Conservation (phyloP, 2,329 filamentous ascomycete species). For the Orbilia blumenaviensis region DNA sequence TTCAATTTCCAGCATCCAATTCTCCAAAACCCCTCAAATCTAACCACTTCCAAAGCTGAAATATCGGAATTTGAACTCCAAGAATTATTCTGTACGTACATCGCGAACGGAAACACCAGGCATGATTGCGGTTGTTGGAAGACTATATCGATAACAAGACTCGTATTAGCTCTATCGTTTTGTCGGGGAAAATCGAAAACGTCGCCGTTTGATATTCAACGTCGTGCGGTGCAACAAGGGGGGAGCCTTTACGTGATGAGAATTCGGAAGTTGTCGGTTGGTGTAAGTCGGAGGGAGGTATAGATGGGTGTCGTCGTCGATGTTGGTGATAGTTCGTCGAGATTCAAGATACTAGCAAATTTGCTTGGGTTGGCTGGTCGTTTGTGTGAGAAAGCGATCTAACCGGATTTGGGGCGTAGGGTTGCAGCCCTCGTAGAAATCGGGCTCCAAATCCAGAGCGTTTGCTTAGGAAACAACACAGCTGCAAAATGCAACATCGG, state of each 20-base stretch:
- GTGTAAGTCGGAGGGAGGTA: constrained; percentile 29
- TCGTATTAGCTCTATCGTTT: constrained; percentile 35
- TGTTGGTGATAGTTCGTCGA: constrained; percentile 48
- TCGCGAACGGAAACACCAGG: constrained; percentile 59
- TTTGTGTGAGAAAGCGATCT: constrained; percentile 46
- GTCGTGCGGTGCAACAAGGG: background rate
- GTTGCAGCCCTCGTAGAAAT: constrained; percentile 31
- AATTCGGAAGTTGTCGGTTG: constrained; percentile 29
- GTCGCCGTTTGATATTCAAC: background rate
- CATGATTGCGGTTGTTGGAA: constrained; percentile 56
- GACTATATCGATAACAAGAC: constrained; percentile 26
- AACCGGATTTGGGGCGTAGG: constrained; percentile 38
- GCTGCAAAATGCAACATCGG: constrained; percentile 21
- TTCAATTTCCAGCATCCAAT: background rate
- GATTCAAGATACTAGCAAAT: constrained; percentile 48
- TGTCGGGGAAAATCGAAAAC: constrained; percentile 2
- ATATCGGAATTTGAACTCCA: background rate
- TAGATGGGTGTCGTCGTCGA: constrained; percentile 44
- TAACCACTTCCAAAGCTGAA: background rate
- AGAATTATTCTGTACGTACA: constrained; percentile 41
- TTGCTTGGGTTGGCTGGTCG: constrained; percentile 51
- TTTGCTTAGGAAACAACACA: constrained; percentile 6
- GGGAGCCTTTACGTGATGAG: constrained; percentile 37
- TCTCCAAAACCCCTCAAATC: background rate
- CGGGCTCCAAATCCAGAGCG: background rate